Evolutionary conservation across 345 rosid genomes (phyloP), one percentile per base, ranked within the genome.

Genomic region (Balakata baccata): DNA sequence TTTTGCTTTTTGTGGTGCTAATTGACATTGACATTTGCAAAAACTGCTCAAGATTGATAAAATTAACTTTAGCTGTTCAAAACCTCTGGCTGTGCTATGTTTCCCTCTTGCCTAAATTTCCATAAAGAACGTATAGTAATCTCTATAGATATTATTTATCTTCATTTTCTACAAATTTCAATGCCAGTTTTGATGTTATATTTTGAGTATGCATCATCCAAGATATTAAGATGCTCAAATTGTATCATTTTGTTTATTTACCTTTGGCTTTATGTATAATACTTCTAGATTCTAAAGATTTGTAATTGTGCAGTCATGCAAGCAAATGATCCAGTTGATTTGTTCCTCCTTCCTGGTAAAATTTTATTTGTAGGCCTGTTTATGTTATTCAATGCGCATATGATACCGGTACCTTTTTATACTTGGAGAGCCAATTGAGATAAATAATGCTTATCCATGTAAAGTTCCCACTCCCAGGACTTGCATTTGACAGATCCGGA

Each of bases 401-500:
- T 3, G 66, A n/a, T 9, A 39, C 13, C 25, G 66, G 9, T 9
- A 39, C 13, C 25, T 12, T 43, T 68, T 70, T 16, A 41, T 53
- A 34, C 43, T 57, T 64, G 34, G 53, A 38, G 59, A 65, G 17
- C 13, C 53, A 38, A 37, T 14, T 43, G 9, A 25, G 16, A 23
- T 37, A 25, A 23, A 59, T 12, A 47, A 34, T 18, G 1, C 25
- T 17, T 39, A n/a, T 60, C 38, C 22, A 39, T 39, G 64, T 13
- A 38, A 22, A 66, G 71, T 59, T 81, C 67, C 66, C 85, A 92
- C 53, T 81, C 69, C 64, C 85, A 92, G 98, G 99, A 69, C 97
- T 95, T 70, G 99, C 99, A 50, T 95, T 95, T 87, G 98, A 92
- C 77, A 86, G 75, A 86, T 85, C 85, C 76, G 93, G 97, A 66